Conservation (phyloP, 2,329 filamentous ascomycete species). For the Pseudogymnoascus sp. region DNA sequence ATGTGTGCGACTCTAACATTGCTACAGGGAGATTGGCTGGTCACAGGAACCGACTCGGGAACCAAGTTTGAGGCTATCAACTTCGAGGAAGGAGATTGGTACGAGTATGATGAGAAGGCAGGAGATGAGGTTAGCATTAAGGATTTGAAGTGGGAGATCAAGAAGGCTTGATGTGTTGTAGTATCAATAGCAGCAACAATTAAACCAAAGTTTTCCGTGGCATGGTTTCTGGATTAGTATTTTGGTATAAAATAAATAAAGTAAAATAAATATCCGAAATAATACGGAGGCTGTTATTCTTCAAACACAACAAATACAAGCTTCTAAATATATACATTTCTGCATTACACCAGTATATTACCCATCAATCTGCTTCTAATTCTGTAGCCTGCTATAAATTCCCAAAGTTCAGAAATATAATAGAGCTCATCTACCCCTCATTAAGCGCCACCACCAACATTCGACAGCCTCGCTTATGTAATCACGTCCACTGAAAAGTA, state of each 20-base stretch:
- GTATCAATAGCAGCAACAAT: neutral
- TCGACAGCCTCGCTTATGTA: slow-evolving; percentile 6
- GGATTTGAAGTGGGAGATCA: slow-evolving; percentile 78
- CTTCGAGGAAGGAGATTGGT: slow-evolving; percentile 88
- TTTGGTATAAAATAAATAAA: neutral
- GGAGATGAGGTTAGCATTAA: slow-evolving; percentile 89
- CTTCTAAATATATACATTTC: neutral
- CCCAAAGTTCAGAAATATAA: neutral
- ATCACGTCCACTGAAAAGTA: neutral
- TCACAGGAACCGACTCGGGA: slow-evolving; percentile 69
- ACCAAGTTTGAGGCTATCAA: slow-evolving; percentile 81
- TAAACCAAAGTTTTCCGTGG: neutral
- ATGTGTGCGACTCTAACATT: neutral
- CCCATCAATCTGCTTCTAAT: neutral
- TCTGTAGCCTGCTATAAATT: neutral
- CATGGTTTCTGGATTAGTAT: neutral
- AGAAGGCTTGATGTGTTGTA: slow-evolving; percentile 21
- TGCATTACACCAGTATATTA: neutral
- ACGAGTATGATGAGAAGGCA: slow-evolving; percentile 93
- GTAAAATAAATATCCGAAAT: neutral
- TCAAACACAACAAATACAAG: neutral
- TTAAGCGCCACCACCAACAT: slow-evolving; percentile 3
- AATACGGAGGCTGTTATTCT: neutral
- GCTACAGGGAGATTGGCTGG: slow-evolving; percentile 80
- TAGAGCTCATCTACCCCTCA: neutral